Conservation (phyloP, 2,329 filamentous ascomycete species). For the Decorospora gaudefroyi region DNA sequence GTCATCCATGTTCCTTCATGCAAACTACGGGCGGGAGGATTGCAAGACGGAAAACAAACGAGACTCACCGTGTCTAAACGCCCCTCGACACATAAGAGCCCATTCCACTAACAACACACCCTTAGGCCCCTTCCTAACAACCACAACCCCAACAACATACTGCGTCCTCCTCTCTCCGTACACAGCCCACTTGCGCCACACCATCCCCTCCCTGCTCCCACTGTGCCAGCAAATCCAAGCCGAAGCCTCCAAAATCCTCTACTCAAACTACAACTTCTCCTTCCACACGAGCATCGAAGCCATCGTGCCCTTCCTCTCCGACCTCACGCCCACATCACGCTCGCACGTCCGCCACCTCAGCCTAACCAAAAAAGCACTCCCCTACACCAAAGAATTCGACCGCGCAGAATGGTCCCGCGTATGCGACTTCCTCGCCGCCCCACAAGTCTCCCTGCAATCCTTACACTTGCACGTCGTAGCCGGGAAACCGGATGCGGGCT, state of each 20-base stretch:
- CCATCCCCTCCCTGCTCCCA: conserved; percentile 35
- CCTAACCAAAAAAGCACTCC: conserved; percentile 61
- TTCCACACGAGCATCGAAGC: conserved; percentile 66
- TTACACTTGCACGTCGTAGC: conserved; percentile 59
- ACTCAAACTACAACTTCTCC: conserved; percentile 61
- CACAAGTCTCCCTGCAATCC: conserved; percentile 19
- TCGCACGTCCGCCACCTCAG: conserved; percentile 56
- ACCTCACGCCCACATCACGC: conserved; percentile 58
- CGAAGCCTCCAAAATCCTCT: conserved; percentile 62
- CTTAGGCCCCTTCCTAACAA: conserved; percentile 50
- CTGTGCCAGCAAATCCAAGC: conserved; percentile 52
- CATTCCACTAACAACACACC: conserved; percentile 19
- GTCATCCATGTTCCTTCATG: conserved; percentile 11
- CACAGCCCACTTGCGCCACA: conserved; percentile 54
- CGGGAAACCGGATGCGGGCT: conserved; percentile 55
- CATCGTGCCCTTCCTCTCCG: conserved; percentile 62
- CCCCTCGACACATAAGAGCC: not conserved
- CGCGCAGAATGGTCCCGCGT: conserved; percentile 60
- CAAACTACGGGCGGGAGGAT: not conserved
- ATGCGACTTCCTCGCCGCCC: conserved; percentile 49
- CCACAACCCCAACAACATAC: conserved; percentile 61
- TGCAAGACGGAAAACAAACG: not conserved
- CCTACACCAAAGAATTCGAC: conserved; percentile 61
- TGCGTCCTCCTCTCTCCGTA: conserved; percentile 52
- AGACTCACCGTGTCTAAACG: too few relatives aligned